Base-by-base conservation (phyloP, 225 moss, liverwort and hornwort species). In the Pseudoscleropodium purum region DNA sequence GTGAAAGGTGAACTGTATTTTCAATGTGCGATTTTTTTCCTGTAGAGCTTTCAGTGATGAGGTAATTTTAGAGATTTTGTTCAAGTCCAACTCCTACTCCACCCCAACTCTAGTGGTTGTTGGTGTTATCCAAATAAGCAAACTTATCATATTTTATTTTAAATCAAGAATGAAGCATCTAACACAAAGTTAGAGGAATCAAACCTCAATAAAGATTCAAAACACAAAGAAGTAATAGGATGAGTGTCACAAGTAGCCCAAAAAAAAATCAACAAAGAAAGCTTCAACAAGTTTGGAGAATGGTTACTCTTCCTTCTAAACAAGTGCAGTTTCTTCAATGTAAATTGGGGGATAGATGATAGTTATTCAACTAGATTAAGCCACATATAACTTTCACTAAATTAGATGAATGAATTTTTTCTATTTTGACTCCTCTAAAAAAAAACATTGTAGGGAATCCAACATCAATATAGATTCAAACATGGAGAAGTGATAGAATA, bases 321-420 rank as follows among this genome's bases (percentile, higher is more conserved):
- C 3, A 0, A 34, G 9, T 36, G 15, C 9, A 23, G 52, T 23
- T 23, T 77, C 36, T 52, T 77, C 9, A 36, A 24, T 1, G 11
- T 60, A 0, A 21, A 3, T 36, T 24, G 2, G 15, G 1, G 15
- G 6, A 54, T 24, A 0, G 15, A 25, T 0, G 0, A 36, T 37
- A 2, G 15, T 56, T 78, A 10, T 54, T 0, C 25, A 56, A 56
- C 2, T 0, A 25, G 0, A 25, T 25, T 24, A 56, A 24, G 36
- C 0, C 24, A 15, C 1, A 6, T 0, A 25, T 9, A 37, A 54
- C 9, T 37, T 25, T 78, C 25, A 24, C 5, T 1, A 0, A 54
- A 54, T 0, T 15, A 36, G n/a, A n/a, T n/a, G n/a, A n/a, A n/a
- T n/a, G n/a, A n/a, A n/a, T n/a, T n/a, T n/a, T n/a, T n/a, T n/a